Evolutionary conservation across 768 basidiomycete genomes (phyloP).

Genomic region (Boletus rubroflammeus): DNA sequence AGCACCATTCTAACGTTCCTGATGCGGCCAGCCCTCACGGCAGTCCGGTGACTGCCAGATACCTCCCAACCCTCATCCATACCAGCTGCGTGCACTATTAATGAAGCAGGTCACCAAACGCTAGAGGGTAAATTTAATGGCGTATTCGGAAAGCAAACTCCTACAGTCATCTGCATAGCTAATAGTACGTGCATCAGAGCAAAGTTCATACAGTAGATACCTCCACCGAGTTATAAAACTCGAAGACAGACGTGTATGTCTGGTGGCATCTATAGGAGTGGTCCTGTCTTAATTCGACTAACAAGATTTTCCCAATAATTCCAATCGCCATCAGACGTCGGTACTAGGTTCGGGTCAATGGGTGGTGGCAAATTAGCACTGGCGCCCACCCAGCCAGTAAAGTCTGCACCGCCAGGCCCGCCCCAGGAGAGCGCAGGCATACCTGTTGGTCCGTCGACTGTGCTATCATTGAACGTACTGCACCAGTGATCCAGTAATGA

Average conservation of each 20-base stretch:
- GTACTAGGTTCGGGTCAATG: slow-evolving; percentile 44
- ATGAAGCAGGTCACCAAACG: neutral
- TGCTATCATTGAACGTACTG: slow-evolving; percentile 69
- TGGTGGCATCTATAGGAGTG: slow-evolving; percentile 25
- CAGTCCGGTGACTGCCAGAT: neutral
- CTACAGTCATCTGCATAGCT: neutral
- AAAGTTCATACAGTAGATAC: slow-evolving; percentile 6
- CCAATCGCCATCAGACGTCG: slow-evolving; percentile 65
- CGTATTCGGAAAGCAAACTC: neutral
- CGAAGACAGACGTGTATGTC: slow-evolving; percentile 3
- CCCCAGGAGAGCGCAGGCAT: slow-evolving; percentile 56
- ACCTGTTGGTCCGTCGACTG: slow-evolving; percentile 47
- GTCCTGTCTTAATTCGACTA: slow-evolving; percentile 44
- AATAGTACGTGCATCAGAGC: slow-evolving; percentile 11
- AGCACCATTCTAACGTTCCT: neutral
- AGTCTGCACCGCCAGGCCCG: slow-evolving; percentile 52
- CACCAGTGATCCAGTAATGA: slow-evolving; percentile 82
- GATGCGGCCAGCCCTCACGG: neutral
- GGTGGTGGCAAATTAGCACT: slow-evolving; percentile 35
- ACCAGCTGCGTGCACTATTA: neutral
- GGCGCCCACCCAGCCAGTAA: slow-evolving; percentile 55
- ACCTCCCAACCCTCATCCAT: neutral
- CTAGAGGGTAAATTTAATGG: too few relatives aligned
- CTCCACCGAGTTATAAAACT: neutral
- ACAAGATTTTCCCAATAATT: slow-evolving; percentile 80